Percentiles rank a stretch among this genome's conserved stretches.
Evolutionary conservation across 345 rosid genomes (phyloP).

Genomic region (Combretum micranthum): DNA sequence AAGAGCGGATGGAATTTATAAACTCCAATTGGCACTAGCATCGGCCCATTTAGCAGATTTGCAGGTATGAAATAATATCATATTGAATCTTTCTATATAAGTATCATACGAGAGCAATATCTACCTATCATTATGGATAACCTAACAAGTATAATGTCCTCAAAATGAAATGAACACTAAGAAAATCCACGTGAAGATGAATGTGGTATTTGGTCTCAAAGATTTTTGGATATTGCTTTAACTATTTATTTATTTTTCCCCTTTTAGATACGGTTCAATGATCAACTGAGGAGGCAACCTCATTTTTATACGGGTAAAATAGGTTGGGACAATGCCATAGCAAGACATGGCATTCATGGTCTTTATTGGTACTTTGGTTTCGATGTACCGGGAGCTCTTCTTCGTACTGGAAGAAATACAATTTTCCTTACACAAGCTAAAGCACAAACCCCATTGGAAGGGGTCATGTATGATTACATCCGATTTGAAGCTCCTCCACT

Average conservation of each 20-base stretch:
- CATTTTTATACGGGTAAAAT: slow-evolving; percentile 14
- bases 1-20: slow-evolving; percentile 11
- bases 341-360: slow-evolving; percentile 35
- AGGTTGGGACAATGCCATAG: slow-evolving; percentile 42
- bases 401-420: slow-evolving; percentile 15
- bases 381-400: slow-evolving; percentile 8
- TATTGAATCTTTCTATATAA: not conserved
- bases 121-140: too few relatives aligned
- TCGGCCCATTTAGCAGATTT: slow-evolving; percentile 10
- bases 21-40: slow-evolving; percentile 36
- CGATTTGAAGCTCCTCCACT: slow-evolving; percentile 28
- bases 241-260: too few relatives aligned
- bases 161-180: too few relatives aligned
- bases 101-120: too few relatives aligned
- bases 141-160: too few relatives aligned
- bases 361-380: slow-evolving; percentile 24
- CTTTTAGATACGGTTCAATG: slow-evolving; percentile 10
- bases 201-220: too few relatives aligned
- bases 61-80: slow-evolving; percentile 2
- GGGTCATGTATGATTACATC: slow-evolving; percentile 40
- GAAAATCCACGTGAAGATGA: too few relatives aligned
- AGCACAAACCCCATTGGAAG: slow-evolving; percentile 13
- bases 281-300: not conserved
- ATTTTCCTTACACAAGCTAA: slow-evolving; percentile 26
- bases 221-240: too few relatives aligned